Percentiles rank a stretch among this genome's conserved stretches.
These are phyloP conservation scores for Pleurotus djamor DNA, from an alignment of 768 basidiomycete species.

Conservation along the genomic window DNA sequence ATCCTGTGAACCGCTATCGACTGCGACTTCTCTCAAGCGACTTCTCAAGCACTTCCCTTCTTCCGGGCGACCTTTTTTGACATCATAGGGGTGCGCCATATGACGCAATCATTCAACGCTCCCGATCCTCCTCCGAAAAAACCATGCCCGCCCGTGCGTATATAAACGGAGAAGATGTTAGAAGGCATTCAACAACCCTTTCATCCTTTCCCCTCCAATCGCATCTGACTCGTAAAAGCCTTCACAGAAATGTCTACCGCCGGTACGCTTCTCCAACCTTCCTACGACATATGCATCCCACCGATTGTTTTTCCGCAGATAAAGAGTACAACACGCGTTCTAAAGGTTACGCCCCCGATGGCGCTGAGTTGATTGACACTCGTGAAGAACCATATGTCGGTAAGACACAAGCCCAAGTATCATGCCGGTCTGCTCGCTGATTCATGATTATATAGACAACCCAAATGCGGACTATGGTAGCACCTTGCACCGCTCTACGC, in stretches of 20 bases:
- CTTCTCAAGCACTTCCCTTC: no score
- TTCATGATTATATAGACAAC: background rate
- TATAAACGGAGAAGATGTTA: background rate
- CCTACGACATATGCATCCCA: no score
- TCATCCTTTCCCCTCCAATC: background rate
- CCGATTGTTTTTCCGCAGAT: background rate
- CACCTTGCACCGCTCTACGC: background rate
- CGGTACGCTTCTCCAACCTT: no score
- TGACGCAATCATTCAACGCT: no score
- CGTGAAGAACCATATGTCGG: background rate
- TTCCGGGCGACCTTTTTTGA: no score
- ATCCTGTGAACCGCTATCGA: no score
- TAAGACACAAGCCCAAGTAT: background rate
- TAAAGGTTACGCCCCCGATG: background rate
- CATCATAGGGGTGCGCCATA: no score
- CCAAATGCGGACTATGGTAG: background rate
- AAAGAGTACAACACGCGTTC: background rate
- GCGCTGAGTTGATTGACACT: background rate
- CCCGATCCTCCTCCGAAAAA: no score
- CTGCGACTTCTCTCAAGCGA: no score
- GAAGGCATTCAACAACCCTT: background rate
- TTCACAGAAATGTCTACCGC: no score
- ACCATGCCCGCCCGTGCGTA: no score
- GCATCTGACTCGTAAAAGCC: no score
- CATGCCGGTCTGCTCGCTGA: background rate